Evolutionary conservation across 2,329 filamentous ascomycete genomes (phyloP), one percentile per base, ranked within the genome.

Genomic region (Penicillium sp.): DNA sequence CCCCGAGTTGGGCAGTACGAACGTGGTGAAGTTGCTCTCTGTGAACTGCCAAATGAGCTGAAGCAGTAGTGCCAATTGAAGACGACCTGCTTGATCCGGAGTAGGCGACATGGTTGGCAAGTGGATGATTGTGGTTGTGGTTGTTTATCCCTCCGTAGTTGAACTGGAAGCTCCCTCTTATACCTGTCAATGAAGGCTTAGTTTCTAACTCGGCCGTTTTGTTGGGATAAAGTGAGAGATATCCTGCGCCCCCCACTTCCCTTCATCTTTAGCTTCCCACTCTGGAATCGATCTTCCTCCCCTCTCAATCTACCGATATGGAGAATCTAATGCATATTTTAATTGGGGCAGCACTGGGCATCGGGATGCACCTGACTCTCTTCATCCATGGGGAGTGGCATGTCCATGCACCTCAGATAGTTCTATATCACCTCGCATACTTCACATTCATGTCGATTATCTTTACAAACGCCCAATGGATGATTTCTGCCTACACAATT

Each of bases 1-100:
- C 3, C 42, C 48, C 1, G 58, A 57, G 29, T 64, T 58, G 9
- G 63, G 62, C 26, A 62, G 31, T 1, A 60, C 54, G 32, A 66
- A 63, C 6, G 63, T 65, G 4, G 48, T 27, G 18, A 66, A 48
- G 42, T 67, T 54, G 37, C 50, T 61, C 28, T 60, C 47, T 14
- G 56, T 63, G 38, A 63, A 63, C 6, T 42, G 46, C 54, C 57
- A 61, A 29, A 59, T 55, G 26, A 50, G 40, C 7, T 13, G 34
- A 3, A 40, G 46, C 5, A 49, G 20, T 10, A 37, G 22, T 13
- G 26, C 16, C 18, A 24, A n/a, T 9, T 27, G 23, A 10, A 29
- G n/a, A 2, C 18, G 35, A 37, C 13, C 35, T 22, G 9, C 35
- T 24, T 14, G 31, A 18, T 34, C 31, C 31, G 14, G 31, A 11